Evolutionary conservation across 2,329 filamentous ascomycete species (phyloP).

Genomic region (Claviceps humidiphila): DNA sequence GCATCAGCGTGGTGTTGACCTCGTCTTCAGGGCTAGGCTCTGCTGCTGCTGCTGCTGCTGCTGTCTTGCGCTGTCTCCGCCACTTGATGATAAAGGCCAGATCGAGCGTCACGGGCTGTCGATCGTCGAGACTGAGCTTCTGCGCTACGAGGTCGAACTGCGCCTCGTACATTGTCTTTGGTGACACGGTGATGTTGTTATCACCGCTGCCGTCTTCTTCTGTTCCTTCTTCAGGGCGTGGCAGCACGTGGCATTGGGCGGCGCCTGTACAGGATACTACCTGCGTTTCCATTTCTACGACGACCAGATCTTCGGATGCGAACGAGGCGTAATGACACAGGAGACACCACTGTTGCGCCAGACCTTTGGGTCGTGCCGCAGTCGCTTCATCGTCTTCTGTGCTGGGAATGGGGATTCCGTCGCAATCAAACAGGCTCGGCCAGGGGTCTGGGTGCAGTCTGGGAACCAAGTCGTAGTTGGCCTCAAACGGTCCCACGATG

Average conservation of each 20-base stretch:
- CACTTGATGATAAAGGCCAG: conserved; percentile 65
- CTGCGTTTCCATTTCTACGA: conserved; percentile 49
- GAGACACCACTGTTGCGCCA: conserved; percentile 72
- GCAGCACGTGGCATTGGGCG: conserved; percentile 41
- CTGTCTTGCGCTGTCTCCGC: conserved; percentile 38
- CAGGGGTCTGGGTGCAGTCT: conserved; percentile 65
- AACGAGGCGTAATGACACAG: conserved; percentile 64
- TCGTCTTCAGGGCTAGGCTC: not conserved
- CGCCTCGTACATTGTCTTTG: conserved; percentile 57
- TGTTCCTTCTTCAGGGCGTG: conserved; percentile 18
- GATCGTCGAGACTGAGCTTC: conserved; percentile 71
- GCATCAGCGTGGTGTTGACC: conserved; percentile 53
- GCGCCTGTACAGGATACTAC: conserved; percentile 48
- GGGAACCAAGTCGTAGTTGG: conserved; percentile 77
- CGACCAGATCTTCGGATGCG: conserved; percentile 53
- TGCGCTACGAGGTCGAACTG: conserved; percentile 62
- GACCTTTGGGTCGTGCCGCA: conserved; percentile 33
- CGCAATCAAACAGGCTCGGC: conserved; percentile 72
- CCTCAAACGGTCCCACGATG: conserved; percentile 76
- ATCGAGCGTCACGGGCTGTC: conserved; percentile 60
- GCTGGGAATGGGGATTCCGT: conserved; percentile 31
- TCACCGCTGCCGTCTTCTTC: conserved; percentile 10
- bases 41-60: conserved; percentile 13
- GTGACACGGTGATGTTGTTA: conserved; percentile 38
- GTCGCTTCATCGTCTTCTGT: conserved; percentile 14